Conservation (phyloP, 2,329 filamentous ascomycete species). For the Aspergillus novofumigatus region DNA sequence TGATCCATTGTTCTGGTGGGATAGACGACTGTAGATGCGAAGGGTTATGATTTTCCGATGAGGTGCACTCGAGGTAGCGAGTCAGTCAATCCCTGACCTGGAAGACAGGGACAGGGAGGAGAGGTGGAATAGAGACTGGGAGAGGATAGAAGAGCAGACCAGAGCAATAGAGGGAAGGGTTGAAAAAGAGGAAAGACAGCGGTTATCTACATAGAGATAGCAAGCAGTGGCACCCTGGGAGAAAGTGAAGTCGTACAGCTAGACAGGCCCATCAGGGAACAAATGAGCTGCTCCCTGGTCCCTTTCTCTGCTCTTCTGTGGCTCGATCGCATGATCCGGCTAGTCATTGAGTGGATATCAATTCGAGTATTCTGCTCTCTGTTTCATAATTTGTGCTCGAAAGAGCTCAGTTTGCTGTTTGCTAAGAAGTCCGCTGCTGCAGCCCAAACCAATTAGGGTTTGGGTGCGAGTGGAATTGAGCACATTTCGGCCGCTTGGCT, state of each 20-base stretch:
- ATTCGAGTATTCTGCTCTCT: neutral
- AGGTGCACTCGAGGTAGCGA: neutral
- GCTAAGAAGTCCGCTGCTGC: neutral
- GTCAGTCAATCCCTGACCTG: neutral
- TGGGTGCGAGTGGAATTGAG: slow-evolving; percentile 6
- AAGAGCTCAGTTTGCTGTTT: neutral
- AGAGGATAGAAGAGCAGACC: neutral
- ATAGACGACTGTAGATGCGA: neutral
- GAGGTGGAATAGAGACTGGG: neutral
- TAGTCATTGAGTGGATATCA: neutral
- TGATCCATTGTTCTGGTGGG: slow-evolving; percentile 1
- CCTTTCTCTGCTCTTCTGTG: neutral
- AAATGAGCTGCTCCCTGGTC: neutral
- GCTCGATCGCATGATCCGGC: neutral
- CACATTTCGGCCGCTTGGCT: slow-evolving; percentile 5
- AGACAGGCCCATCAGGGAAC: neutral
- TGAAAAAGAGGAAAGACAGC: neutral
- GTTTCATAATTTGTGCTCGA: slow-evolving; percentile 3
- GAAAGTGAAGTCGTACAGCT: neutral
- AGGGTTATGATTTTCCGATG: neutral
- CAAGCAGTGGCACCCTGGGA: neutral
- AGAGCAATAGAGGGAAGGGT: neutral
- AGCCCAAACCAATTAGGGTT: neutral
- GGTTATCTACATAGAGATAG: neutral
- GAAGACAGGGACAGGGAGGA: neutral